A percentile compares a stretch with the other conserved stretches of the same genome.
Conservation (phyloP, 768 basidiomycete species). For the Suillus subluteus region DNA sequence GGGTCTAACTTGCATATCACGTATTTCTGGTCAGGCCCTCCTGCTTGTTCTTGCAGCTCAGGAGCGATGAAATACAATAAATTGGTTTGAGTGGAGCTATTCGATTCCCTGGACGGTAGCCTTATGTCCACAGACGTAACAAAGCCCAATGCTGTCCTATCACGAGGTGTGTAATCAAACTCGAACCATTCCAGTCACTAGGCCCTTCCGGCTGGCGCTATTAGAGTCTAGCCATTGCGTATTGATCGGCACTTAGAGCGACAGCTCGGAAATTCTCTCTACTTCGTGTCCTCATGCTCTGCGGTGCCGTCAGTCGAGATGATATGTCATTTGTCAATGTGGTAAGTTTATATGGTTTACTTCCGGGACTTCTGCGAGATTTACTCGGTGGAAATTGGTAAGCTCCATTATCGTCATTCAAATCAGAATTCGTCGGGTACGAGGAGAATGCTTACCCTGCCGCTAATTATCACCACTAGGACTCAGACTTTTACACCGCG, state of each 20-base stretch:
- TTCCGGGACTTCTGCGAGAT: conserved; percentile 1
- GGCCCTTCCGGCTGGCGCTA: neutral
- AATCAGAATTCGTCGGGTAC: neutral
- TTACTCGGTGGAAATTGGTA: neutral
- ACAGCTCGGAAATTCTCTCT: neutral
- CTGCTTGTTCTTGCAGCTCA: neutral
- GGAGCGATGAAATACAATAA: neutral
- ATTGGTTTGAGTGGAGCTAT: neutral
- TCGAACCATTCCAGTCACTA: neutral
- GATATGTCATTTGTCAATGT: neutral
- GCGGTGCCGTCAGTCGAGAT: neutral
- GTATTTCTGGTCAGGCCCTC: neutral
- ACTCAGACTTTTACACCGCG: neutral
- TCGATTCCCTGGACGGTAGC: neutral
- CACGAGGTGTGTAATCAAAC: conserved; percentile 1
- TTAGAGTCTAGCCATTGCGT: neutral
- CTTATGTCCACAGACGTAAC: neutral
- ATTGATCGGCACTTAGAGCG: conserved; percentile 5
- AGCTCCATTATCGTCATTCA: conserved; percentile 1
- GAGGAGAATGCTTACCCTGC: conserved; percentile 10
- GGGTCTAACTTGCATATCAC: neutral
- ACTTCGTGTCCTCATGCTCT: neutral
- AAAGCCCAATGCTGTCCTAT: neutral
- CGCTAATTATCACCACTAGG: neutral
- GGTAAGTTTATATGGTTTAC: neutral